Evolutionary conservation across 345 rosid genomes (phyloP).

Genomic region (Chamaenerion angustifolium): DNA sequence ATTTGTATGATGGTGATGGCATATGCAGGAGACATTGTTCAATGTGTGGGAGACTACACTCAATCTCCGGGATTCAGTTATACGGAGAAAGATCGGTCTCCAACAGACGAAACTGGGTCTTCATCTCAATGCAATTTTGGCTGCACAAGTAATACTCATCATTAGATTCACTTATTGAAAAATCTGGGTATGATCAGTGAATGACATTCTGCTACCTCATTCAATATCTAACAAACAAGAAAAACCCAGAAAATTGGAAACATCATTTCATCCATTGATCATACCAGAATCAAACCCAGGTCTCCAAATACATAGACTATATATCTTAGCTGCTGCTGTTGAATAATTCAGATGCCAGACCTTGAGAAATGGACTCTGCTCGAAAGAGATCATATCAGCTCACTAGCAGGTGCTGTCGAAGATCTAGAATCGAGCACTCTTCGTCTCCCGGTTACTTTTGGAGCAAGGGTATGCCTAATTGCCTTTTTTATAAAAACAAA

Average conservation of each 20-base stretch:
- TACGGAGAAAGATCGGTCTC: conserved; percentile 47
- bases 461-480: conserved; percentile 52
- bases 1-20: no score
- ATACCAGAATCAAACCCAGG: no score
- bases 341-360: conserved; percentile 44
- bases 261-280: no score
- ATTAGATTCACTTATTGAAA: no score
- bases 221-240: no score
- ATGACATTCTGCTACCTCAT: no score
- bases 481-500: conserved; percentile 1
- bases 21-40: conserved; percentile 64
- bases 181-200: no score
- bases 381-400: conserved; percentile 63
- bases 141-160: conserved; percentile 39
- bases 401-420: conserved; percentile 67
- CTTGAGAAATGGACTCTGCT: conserved; percentile 79
- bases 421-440: conserved; percentile 89
- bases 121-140: conserved; percentile 57
- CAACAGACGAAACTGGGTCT: conserved; percentile 63
- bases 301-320: no score
- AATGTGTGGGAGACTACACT: conserved; percentile 58
- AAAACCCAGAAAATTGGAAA: no score
- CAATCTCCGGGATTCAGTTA: conserved; percentile 55
- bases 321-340: not conserved
- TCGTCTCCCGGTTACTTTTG: conserved; percentile 75